Percentiles rank a stretch among this genome's conserved stretches.
Evolutionary conservation across 345 rosid species (phyloP).

Genomic region (Citrus medica): DNA sequence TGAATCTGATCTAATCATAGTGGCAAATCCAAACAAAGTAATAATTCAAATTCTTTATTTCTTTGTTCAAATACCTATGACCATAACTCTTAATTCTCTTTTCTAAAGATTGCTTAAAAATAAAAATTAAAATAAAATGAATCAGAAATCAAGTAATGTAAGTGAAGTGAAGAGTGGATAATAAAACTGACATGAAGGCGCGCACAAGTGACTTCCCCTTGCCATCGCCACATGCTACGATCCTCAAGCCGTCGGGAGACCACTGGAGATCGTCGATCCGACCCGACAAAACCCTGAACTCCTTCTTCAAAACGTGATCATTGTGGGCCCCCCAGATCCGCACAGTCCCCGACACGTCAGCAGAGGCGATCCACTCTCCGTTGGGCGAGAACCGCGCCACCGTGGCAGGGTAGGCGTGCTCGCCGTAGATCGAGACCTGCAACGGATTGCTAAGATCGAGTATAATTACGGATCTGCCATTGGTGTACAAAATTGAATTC

Average conservation of each 20-base stretch:
- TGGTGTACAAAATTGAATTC: conserved; percentile 70
- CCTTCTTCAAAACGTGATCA: conserved; percentile 87
- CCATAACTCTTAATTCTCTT: not conserved
- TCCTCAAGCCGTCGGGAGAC: conserved; percentile 93
- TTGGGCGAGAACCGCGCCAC: conserved; percentile 97
- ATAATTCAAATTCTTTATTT: not conserved
- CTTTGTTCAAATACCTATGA: not conserved
- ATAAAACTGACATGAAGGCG: conserved; percentile 76
- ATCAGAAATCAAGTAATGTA: too few species aligned
- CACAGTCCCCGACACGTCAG: conserved; percentile 83
- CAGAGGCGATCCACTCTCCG: conserved; percentile 99
- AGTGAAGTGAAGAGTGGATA: not conserved
- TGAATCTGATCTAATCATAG: not conserved
- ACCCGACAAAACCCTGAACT: conserved; percentile 84
- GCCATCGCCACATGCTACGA: conserved; percentile 94
- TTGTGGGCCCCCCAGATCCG: conserved; percentile 89
- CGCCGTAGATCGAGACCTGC: conserved; percentile 78
- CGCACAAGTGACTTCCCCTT: conserved; percentile 94
- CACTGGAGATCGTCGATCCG: conserved; percentile 99
- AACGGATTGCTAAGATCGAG: conserved; percentile 80
- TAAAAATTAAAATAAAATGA: too few species aligned
- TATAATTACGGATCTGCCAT: conserved; percentile 84
- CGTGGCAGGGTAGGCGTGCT: conserved; percentile 90
- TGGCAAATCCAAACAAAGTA: not conserved
- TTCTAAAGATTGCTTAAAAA: not conserved